A percentile compares a stretch with the other conserved stretches of the same genome.
Evolutionary conservation across 1,284 basidiomycete species (phyloP).

Genomic region (Ganoderma resinaceum): DNA sequence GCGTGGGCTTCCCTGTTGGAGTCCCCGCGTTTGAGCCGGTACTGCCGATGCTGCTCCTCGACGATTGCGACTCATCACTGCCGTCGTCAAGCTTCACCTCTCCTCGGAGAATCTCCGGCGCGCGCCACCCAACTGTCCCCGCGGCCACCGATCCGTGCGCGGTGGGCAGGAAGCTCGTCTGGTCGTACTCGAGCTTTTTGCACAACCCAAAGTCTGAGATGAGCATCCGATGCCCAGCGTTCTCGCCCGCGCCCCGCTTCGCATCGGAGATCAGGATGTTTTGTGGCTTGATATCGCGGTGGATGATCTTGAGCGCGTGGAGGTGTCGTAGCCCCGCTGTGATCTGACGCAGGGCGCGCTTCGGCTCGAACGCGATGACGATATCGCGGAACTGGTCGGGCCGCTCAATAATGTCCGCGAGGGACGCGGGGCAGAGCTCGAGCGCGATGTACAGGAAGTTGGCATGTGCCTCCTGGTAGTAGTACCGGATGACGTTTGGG

Average conservation of each 20-base stretch:
- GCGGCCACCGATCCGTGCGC: conserved; percentile 84
- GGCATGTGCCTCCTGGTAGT: conserved; percentile 93
- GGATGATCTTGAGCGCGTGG: conserved; percentile 95
- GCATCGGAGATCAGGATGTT: conserved; percentile 92
- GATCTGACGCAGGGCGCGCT: conserved; percentile 89
- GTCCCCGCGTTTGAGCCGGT: conserved; percentile 43
- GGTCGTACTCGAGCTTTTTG: conserved; percentile 90
- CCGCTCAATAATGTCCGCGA: conserved; percentile 91
- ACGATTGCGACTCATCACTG: conserved; percentile 70
- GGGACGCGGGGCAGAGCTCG: conserved; percentile 94
- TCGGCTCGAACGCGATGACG: conserved; percentile 79
- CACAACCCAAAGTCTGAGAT: conserved; percentile 97
- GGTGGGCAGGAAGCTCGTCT: conserved; percentile 90
- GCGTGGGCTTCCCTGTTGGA: conserved; percentile 56
- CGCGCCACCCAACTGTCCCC: conserved; percentile 94
- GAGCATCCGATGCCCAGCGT: conserved; percentile 80
- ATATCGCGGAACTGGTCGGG: conserved; percentile 80
- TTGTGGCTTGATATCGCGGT: conserved; percentile 98
- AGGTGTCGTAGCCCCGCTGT: conserved; percentile 89
- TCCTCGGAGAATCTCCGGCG: conserved; percentile 91
- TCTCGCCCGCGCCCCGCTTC: conserved; percentile 59
- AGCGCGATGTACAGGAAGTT: conserved; percentile 98
- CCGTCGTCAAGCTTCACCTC: conserved; percentile 90
- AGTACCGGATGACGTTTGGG: conserved; percentile 98
- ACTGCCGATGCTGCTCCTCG: conserved; percentile 59